Evolutionary conservation across 352 stramenopile genomes (phyloP), one percentile per base, ranked within the genome.

Genomic region (Phytophthora hybrid): DNA sequence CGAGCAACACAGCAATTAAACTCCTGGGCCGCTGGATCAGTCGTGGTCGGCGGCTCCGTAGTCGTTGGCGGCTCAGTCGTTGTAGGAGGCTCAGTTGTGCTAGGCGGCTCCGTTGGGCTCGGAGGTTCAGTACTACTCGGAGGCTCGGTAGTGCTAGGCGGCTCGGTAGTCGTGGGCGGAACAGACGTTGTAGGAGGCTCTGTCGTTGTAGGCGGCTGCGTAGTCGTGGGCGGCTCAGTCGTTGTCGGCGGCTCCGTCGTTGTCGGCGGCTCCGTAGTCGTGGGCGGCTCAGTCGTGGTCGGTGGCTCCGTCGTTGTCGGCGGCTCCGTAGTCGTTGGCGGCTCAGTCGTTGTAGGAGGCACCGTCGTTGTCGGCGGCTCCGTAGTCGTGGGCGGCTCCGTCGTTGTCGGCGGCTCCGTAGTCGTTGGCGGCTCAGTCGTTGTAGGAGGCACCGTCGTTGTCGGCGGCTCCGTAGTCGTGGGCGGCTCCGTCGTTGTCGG

Each of bases 1-100:
- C 57, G 5, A 55, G 51, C 39, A 23, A 16, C 26, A 51, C 16
- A 0, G 18, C 65, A 1, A 72, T 72, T 4, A 72, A 66, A 41
- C 26, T 66, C 0, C 18, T 72, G 1, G 65, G 65, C 1, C 16
- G 49, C 11, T 72, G 65, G 34, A 3, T 62, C 1, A n/a, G 41
- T 47, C 16, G 39, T 47, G 11, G 10, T n/a, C 10, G 39, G 39
- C 2, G 39, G 39, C 39, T 16, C 11, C 9, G 39, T 46, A 1
- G 39, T 46, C 0, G 7, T 46, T 1, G 39, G 6, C 0, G 39
- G 39, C 39, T 46, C 39, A 10, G 39, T 46, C 6, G 39, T 46
- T 11, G 7, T 18, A 3, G 39, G 39, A 9, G 39, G 39, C 6
- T 14, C 9, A 5, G 39, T 46, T 10, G 39, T 46, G 39, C 10